Percentiles rank a stretch among this genome's conserved stretches.
Evolutionary conservation across 192 early-diverging fungal species (phyloP).

Genomic region (Coemansia nantahalensis): DNA sequence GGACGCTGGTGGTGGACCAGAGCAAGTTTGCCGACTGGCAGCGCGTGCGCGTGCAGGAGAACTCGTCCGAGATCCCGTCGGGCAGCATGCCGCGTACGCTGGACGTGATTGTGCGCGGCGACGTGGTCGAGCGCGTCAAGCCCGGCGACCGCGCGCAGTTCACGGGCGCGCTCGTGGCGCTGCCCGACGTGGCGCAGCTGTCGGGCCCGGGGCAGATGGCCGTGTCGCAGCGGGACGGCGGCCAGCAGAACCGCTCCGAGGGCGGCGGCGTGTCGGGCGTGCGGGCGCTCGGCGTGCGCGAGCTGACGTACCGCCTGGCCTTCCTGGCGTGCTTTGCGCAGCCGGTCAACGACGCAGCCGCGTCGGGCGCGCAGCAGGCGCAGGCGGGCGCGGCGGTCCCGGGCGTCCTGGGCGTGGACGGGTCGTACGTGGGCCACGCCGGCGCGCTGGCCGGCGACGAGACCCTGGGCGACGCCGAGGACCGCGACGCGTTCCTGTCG

Average conservation of each 20-base stretch:
- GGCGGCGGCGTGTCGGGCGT: slow-evolving; percentile 86
- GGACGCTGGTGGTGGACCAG: slow-evolving; percentile 78
- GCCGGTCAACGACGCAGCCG: slow-evolving; percentile 27
- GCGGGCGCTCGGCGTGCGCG: slow-evolving; percentile 84
- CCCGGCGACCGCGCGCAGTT: slow-evolving; percentile 91
- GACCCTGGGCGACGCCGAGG: slow-evolving; percentile 59
- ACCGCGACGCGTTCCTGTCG: slow-evolving; percentile 61
- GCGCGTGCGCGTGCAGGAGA: slow-evolving; percentile 94
- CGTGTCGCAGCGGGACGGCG: slow-evolving; percentile 58
- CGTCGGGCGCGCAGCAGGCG: background rate
- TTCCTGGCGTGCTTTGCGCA: slow-evolving; percentile 86
- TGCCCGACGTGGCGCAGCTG: slow-evolving; percentile 88
- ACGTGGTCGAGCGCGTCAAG: slow-evolving; percentile 91
- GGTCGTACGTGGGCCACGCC: slow-evolving; percentile 13
- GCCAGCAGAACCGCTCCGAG: slow-evolving; percentile 56
- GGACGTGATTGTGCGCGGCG: slow-evolving; percentile 92
- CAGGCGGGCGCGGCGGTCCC: slow-evolving; percentile 24
- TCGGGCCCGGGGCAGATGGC: slow-evolving; percentile 64
- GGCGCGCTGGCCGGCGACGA: slow-evolving; percentile 54
- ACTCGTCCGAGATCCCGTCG: slow-evolving; percentile 91
- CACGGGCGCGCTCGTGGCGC: slow-evolving; percentile 85
- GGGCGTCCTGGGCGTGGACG: slow-evolving; percentile 10
- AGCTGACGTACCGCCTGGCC: slow-evolving; percentile 88
- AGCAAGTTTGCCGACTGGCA: slow-evolving; percentile 97
- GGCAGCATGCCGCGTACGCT: slow-evolving; percentile 96